Evolutionary conservation across 2,329 filamentous ascomycete species (phyloP), one percentile per base, ranked within the genome.

Genomic region (Elsinoe perseae): DNA sequence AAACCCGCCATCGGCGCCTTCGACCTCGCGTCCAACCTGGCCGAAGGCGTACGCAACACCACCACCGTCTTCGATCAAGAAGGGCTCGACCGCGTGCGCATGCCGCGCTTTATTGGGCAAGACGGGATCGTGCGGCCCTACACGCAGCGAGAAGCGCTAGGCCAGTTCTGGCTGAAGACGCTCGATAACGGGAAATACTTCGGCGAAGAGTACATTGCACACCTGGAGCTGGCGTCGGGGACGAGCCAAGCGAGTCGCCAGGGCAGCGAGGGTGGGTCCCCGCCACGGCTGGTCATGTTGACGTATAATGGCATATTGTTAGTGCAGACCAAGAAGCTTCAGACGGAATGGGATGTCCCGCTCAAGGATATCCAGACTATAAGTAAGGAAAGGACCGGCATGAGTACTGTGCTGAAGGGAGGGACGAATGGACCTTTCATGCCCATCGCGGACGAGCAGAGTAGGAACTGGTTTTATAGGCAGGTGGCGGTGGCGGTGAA

Each of bases 151-250:
- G 93, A 98, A 76, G 91, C 93, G 0, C 83, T 98, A 2, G 93
- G 93, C 0, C 93, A 98, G 70, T 96, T 89, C 76, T 98, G 93
- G 95, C 84, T 98, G 61, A 98, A 98, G 78, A 95, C 95, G 58
- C 84, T 95, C 9, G 93, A 98, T 72, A 93, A 96, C 62, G 93
- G 93, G 60, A 93, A 91, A 70, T 97, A 92, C 77, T 98, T 98
- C 80, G 86, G 95, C 73, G 93, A 98, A 72, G 82, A 89, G 68
- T 98, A 98, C 74, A 93, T 98, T 69, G 95, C 91, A 3, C 95
- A 98, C 68, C 78, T 98, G 3, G 92, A 98, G 72, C 80, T 98
- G 23, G 68, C 69, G 52, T 64, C 64, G 6, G 67, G 66, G 44
- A 87, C 89, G 9, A 83, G 85, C 59, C 89, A 93, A 69, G 91